These are phyloP conservation scores for Leptographium procerum DNA, from an alignment of 2,329 filamentous ascomycete genomes.

Conservation along the genomic window DNA sequence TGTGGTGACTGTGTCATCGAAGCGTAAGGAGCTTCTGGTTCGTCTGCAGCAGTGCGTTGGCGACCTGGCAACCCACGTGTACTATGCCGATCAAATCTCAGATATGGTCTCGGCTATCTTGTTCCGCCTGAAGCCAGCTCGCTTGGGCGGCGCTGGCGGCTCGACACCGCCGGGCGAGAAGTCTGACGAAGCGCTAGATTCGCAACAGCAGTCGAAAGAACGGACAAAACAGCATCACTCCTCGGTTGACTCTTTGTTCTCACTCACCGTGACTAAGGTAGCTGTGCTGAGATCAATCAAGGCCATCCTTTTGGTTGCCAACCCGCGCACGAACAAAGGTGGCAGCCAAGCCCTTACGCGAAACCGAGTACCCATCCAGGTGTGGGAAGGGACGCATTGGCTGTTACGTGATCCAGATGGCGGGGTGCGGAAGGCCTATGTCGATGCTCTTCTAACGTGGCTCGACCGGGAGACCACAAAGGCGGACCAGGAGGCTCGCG, in stretches of 20 bases:
- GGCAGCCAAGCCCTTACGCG: conserved; percentile 55
- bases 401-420: conserved; percentile 70
- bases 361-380: conserved; percentile 63
- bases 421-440: conserved; percentile 72
- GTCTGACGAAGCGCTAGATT: conserved; percentile 33
- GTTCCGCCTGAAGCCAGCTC: conserved; percentile 59
- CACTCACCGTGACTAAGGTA: conserved; percentile 42
- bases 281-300: conserved; percentile 70
- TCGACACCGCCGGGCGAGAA: conserved; percentile 36
- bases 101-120: conserved; percentile 86
- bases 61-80: conserved; percentile 86
- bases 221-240: conserved; percentile 18
- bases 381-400: conserved; percentile 97
- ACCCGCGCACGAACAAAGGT: conserved; percentile 48
- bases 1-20: conserved; percentile 24
- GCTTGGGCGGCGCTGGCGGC: conserved; percentile 27
- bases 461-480: conserved; percentile 66
- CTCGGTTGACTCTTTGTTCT: conserved; percentile 40
- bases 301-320: conserved; percentile 71
- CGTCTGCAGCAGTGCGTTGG: conserved; percentile 75
- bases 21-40: conserved; percentile 54
- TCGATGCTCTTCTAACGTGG: conserved; percentile 76
- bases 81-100: conserved; percentile 90
- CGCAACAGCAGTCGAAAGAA: conserved; percentile 19
- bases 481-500: conserved; percentile 50